Base-by-base conservation (phyloP, 352 stramenopile genomes). In the Globisporangium camurandrum region DNA sequence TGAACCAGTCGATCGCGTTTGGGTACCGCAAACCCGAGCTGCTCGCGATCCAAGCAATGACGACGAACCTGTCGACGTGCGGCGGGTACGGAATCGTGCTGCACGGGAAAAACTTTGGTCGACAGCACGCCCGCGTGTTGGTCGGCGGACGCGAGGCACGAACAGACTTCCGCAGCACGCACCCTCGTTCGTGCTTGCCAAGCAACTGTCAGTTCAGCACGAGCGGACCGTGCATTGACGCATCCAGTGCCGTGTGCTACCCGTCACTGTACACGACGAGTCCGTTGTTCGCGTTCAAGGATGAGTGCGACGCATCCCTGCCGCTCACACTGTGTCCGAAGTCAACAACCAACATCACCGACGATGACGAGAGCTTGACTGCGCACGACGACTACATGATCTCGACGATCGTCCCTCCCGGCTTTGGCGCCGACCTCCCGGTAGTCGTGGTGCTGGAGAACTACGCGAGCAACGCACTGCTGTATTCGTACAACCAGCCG, bases 41-140 rank as follows among this genome's bases (percentile, higher is more conserved):
- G 4, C 43, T 77, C 4, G 58, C 50, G 22, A 69, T 67, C 24
- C 56, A 69, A 39, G 66, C 66, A 30, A 61, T 59, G 27, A 83
- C 74, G 6, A 67, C 58, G 0, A 79, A 86, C 34, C 61, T 77
- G 11, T 82, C 74, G 16, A 86, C 74, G 22, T 81, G 69, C n/a
- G 78, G 78, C 7, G 67, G 64, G 1, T 84, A 86, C 43, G 50
- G 62, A 2, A 65, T 87, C 24, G 66, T 69, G 17, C 53, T 90
- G 4, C 80, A 78, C 34, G 79, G 75, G 1, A 74, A 64, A 39
- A 85, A 87, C 48, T 85, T 89, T 50, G 78, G 78, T 27, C 57
- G 31, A n/a, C 51, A 54, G 12, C 47, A 64, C 24, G 46, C 69
- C 3, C 62, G 60, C 40, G 59, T 83, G 4, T 46, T 86, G 5